Evolutionary conservation across 1,284 basidiomycete species (phyloP).

Genomic region (Malassezia japonica): DNA sequence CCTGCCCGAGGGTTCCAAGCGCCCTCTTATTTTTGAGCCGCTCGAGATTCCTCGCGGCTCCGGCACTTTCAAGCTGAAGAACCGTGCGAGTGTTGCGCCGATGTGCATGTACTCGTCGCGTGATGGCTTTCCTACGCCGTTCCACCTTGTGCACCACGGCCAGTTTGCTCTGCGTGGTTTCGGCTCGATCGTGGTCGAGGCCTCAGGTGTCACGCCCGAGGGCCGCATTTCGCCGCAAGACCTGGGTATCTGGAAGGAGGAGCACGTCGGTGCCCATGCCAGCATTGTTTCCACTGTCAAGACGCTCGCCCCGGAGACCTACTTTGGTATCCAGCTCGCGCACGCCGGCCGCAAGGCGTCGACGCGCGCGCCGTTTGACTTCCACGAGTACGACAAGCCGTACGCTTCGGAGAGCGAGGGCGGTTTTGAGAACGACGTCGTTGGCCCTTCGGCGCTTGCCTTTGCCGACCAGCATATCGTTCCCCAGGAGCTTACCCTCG

Average conservation of each 20-base stretch:
- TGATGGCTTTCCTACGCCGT: slow-evolving; percentile 39
- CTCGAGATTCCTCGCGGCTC: slow-evolving; percentile 20
- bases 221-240: slow-evolving; percentile 66
- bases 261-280: slow-evolving; percentile 61
- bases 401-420: slow-evolving; percentile 43
- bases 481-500: slow-evolving; percentile 57
- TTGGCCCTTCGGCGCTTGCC: slow-evolving; percentile 57
- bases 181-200: slow-evolving; percentile 40
- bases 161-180: slow-evolving; percentile 43
- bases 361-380: slow-evolving; percentile 46
- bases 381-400: slow-evolving; percentile 44
- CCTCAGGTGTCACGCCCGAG: slow-evolving; percentile 58
- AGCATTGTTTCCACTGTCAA: slow-evolving; percentile 68
- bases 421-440: slow-evolving; percentile 62
- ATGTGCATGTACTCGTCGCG: slow-evolving; percentile 42
- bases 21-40: slow-evolving; percentile 31
- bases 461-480: slow-evolving; percentile 53
- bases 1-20: slow-evolving; percentile 22
- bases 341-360: slow-evolving; percentile 70
- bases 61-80: slow-evolving; percentile 30
- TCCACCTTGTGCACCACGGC: slow-evolving; percentile 42
- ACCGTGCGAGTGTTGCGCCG: slow-evolving; percentile 33
- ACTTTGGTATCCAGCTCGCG: slow-evolving; percentile 66
- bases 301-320: slow-evolving; percentile 54
- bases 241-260: slow-evolving; percentile 63